Evolutionary conservation across 495 filamentous ascomycete genomes (phyloP).

Genomic region (Hyaloscypha hepaticicola): DNA sequence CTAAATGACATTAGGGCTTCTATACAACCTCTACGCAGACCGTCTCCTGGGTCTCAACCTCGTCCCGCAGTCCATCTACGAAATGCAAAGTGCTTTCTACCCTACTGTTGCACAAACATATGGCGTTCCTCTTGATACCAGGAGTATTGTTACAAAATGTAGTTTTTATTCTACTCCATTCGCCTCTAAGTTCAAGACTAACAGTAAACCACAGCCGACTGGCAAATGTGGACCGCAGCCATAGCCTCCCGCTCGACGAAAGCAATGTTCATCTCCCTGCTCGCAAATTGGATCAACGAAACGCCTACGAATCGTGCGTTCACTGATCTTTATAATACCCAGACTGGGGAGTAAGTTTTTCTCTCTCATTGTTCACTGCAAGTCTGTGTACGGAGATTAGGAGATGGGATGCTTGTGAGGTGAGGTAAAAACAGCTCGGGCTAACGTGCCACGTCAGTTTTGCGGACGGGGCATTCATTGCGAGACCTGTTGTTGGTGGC

Average conservation of each 20-base stretch:
- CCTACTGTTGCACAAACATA: slow-evolving; percentile 67
- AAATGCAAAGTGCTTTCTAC: slow-evolving; percentile 80
- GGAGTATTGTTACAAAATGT: slow-evolving; percentile 77
- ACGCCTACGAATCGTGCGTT: slow-evolving; percentile 71
- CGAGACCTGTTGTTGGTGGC: slow-evolving; percentile 78
- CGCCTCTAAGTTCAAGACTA: not conserved
- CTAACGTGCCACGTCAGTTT: slow-evolving; percentile 12
- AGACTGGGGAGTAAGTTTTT: slow-evolving; percentile 49
- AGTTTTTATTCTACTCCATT: not conserved
- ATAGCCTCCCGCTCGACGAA: slow-evolving; percentile 60
- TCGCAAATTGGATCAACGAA: slow-evolving; percentile 75
- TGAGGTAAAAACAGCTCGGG: not conserved
- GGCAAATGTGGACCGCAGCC: slow-evolving; percentile 83
- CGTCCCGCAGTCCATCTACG: slow-evolving; percentile 72
- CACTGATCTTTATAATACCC: slow-evolving; percentile 78
- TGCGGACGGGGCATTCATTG: slow-evolving; percentile 57
- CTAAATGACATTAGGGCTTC: slow-evolving; percentile 61
- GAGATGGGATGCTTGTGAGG: not conserved
- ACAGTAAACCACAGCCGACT: slow-evolving; percentile 51
- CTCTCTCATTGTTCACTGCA: not conserved
- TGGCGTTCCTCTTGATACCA: slow-evolving; percentile 80
- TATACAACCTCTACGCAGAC: slow-evolving; percentile 89
- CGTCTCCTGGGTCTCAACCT: slow-evolving; percentile 67
- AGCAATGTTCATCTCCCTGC: slow-evolving; percentile 62
- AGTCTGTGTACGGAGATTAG: not conserved